Base-by-base conservation (phyloP, 805 yeast genomes). In the Maudiozyma pseudohumilis region DNA sequence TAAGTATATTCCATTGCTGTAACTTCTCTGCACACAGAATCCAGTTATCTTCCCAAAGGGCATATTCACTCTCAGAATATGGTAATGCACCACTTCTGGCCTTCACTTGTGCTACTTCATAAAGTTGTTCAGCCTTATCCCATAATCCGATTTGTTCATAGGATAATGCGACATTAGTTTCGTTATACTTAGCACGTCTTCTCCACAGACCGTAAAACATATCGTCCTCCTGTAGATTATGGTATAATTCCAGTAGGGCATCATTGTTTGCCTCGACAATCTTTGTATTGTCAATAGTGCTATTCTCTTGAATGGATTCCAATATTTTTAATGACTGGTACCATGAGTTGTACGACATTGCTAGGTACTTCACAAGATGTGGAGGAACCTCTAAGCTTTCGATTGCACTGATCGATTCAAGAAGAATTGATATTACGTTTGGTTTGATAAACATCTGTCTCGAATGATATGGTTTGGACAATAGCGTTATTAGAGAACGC, bases 31-130 rank as follows among this genome's bases (percentile, higher is more conserved):
- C 95, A 66, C 98, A 88, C 27, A 84, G 64, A 40, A 92, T 87
- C 99, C 99, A 92, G 52, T 88, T 94, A 55, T 92, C 98, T 62
- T 94, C 98, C 99, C 99, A 92, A 24, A 92, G 66, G 0, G 92
- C 78, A 51, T 92, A 92, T 55, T 92, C 99, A 1, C 94, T 75
- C 53, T 92, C 96, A 20, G 96, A 86, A 55, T 85, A 92, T 0
- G 99, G 98, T 28, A 92, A 64, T 3, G 83, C 94, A 2, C 97
- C 96, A 53, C 94, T 81, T 40, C 98, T 68, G 0, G 98, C 96
- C 50, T 89, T 88, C 40, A 92, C 83, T 63, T 92, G 99, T 1
- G 98, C 98, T 17, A 87, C 77, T 61, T 92, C 99, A 50, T 94
- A 94, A 44, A 89, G 64, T 54, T 87, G 94, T 57, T 86, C 80